phyloP scores from a whole-genome alignment of 2,329 filamentous ascomycete species.

The Colletotrichum spinosum region DNA sequence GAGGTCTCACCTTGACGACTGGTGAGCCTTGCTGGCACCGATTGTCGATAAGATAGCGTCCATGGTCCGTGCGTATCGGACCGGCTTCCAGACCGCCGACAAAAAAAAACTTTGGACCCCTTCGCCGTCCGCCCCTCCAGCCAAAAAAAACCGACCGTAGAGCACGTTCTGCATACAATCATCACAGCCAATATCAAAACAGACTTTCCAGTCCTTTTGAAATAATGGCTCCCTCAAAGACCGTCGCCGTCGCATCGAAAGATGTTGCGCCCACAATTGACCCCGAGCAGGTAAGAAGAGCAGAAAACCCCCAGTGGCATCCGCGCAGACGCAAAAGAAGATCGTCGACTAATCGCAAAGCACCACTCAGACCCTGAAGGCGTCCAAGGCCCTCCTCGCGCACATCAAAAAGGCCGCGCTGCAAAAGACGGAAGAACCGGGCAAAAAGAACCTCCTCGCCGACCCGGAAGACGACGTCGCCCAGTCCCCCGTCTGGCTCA shows the following conservation, averaged over 20 bases:
- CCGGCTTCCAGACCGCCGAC: too few relatives aligned
- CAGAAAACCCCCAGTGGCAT: background rate
- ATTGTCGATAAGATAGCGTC: background rate
- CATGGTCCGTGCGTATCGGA: constrained; percentile 31
- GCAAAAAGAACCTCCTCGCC: constrained; percentile 68
- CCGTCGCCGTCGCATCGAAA: constrained; percentile 46
- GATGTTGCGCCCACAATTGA: constrained; percentile 50
- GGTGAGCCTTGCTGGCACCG: too few relatives aligned
- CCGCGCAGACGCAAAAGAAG: background rate
- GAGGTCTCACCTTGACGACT: too few relatives aligned
- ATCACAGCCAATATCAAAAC: constrained; percentile 17
- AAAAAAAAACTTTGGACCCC: constrained; percentile 34
- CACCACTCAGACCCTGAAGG: constrained; percentile 65
- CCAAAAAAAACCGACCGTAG: constrained; percentile 21
- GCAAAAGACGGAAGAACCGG: constrained; percentile 47
- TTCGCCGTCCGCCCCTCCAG: constrained; percentile 11
- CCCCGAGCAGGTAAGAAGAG: constrained; percentile 53
- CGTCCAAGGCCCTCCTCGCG: constrained; percentile 70
- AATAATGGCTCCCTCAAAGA: constrained; percentile 56
- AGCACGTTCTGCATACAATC: constrained; percentile 19
- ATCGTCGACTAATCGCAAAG: constrained; percentile 30
- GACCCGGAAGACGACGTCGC: constrained; percentile 55
- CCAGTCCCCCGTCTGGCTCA: constrained; percentile 71
- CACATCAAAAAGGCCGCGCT: constrained; percentile 70
- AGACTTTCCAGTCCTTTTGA: constrained; percentile 11